Evolutionary conservation across 345 rosid species (phyloP).

Genomic region (Xanthoceras sorbifolium): DNA sequence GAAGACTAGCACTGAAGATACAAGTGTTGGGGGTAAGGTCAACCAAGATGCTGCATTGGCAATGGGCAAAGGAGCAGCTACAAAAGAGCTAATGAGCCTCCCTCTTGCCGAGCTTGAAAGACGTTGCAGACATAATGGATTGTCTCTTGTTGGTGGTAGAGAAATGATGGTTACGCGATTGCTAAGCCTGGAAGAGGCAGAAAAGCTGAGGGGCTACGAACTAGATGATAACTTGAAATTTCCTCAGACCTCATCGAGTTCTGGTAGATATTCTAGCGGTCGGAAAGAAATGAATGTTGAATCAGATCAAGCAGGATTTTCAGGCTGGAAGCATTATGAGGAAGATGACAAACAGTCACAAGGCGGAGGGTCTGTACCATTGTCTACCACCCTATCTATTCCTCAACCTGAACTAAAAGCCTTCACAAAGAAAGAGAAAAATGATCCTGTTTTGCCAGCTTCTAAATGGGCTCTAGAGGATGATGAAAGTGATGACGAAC

Average conservation of each 20-base stretch:
- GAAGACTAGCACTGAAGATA: conserved; percentile 47
- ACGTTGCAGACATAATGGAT: conserved; percentile 96
- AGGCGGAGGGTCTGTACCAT: conserved; percentile 41
- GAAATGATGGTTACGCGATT: conserved; percentile 93
- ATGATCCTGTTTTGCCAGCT: conserved; percentile 75
- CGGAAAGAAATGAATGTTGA: conserved; percentile 56
- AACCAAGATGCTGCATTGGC: conserved; percentile 93
- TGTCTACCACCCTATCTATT: conserved; percentile 45
- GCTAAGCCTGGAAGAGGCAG: conserved; percentile 93
- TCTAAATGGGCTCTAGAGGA: conserved; percentile 98
- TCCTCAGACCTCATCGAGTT: conserved; percentile 52
- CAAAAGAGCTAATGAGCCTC: conserved; percentile 81
- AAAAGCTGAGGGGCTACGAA: conserved; percentile 84
- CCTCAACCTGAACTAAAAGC: conserved; percentile 74
- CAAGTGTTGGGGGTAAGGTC: conserved; percentile 44
- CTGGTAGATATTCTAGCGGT: conserved; percentile 48
- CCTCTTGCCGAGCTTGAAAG: conserved; percentile 92
- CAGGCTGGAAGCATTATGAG: conserved; percentile 50
- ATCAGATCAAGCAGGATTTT: conserved; percentile 41
- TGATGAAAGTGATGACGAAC: conserved; percentile 87
- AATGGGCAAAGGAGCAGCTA: conserved; percentile 94
- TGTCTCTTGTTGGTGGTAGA: conserved; percentile 98
- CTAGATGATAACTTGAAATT: conserved; percentile 70
- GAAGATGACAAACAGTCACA: conserved; percentile 48
- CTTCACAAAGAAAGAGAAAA: conserved; percentile 68